Evolutionary conservation across 345 rosid species (phyloP).

Genomic region (Ailanthus altissimus): DNA sequence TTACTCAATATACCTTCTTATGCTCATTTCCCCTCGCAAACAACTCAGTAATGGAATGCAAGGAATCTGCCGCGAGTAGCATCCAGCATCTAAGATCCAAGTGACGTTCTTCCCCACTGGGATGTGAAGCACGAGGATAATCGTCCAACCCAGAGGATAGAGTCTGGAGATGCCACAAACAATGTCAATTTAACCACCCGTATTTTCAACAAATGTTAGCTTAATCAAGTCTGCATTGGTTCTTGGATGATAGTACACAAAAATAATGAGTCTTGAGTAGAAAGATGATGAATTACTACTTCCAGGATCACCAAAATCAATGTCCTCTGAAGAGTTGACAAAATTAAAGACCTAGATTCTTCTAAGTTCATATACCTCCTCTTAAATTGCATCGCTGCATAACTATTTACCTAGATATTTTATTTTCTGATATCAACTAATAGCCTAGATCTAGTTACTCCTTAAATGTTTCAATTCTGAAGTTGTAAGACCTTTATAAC

Average conservation of each 20-base stretch:
- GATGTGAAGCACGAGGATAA: conserved; percentile 96
- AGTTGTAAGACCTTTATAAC: not conserved
- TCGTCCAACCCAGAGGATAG: conserved; percentile 89
- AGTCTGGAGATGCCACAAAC: conserved; percentile 45
- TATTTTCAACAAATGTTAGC: not conserved
- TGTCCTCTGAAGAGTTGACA: not conserved
- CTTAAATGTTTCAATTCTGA: not conserved
- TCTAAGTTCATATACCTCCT: not conserved
- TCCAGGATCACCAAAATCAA: not conserved
- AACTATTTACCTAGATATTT: not conserved
- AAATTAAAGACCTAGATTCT: not conserved
- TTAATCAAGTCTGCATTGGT: not conserved
- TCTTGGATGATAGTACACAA: not conserved
- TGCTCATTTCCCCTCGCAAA: conserved; percentile 36
- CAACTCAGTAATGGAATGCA: conserved; percentile 65
- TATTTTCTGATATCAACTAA: too few relatives aligned
- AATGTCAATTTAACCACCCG: conserved; percentile 14
- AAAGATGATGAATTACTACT: conserved; percentile 3
- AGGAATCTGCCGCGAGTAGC: conserved; percentile 88
- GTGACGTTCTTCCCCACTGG: conserved; percentile 84
- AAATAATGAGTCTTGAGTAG: not conserved
- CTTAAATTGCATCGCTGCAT: not conserved
- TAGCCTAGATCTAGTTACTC: not conserved
- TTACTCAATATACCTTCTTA: conserved; percentile 44
- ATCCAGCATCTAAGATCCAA: conserved; percentile 97